Evolutionary conservation across 2,329 filamentous ascomycete species (phyloP), one percentile per base, ranked within the genome.

Genomic region (Purpureocillium takamizusanense): DNA sequence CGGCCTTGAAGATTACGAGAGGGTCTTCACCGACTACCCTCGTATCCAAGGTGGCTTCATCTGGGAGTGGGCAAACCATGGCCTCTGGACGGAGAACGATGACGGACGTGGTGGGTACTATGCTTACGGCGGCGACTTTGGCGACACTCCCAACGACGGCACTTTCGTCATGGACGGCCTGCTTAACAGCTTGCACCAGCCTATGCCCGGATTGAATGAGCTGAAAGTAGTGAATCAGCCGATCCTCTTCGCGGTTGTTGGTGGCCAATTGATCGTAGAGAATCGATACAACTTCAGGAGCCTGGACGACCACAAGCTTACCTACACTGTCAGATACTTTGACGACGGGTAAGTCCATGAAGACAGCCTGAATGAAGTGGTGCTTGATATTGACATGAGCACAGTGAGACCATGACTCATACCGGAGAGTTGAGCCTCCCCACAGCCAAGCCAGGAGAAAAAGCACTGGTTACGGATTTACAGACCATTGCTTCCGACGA

Each of bases 51-150:
- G 81, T 10, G 81, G 81, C 0, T 79, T 72, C 43, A 72, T 81
- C 47, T 81, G 77, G 76, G 76, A 81, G 49, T 81, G 76, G 76
- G 73, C 72, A 0, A 80, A 78, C 53, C 74, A 78, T 36, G 73
- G 74, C 0, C 53, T 78, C 2, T 65, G 62, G 57, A 67, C 63
- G 42, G 58, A 66, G 32, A 25, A 10, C 5, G 10, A 5, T 25
- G 21, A 10, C 5, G 6, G 21, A 10, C 60, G 64, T 4, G 46
- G 55, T 60, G 36, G 65, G 59, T 18, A 64, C 59, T 77, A 74
- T 44, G 76, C 66, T 2, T 80, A 78, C 35, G 77, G 76, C 3
- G 75, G 76, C 9, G 75, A 81, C 48, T 81, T 79, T 55, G 74
- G 70, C 1, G 77, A 81, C 41, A 52, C 60, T 2, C 77, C 76